Evolutionary conservation across 306 rosid genomes (phyloP), one percentile per base, ranked within the genome.

Genomic region (Phaseolus lunatus): DNA sequence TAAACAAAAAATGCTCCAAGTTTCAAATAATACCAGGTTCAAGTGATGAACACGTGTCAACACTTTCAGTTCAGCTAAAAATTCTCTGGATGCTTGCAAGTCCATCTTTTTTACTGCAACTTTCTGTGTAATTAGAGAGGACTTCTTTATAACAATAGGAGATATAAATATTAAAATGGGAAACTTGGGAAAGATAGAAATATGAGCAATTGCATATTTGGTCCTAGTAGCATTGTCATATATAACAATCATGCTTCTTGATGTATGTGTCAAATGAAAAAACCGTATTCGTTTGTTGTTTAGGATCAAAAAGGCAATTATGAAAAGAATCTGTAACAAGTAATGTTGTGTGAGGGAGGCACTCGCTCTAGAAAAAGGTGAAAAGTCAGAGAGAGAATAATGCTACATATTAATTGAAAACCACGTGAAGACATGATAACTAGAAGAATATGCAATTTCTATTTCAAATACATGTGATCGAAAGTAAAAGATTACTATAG

Each of bases 21-120:
- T 53, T 76, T 12, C 24, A 71, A 53, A 78, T 43, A 24, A 67
- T 89, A 93, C 98, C 98, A 94, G 82, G 85, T 94, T 94, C 84
- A 92, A 81, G 88, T 94, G 98, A 85, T 92, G 98, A 70, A 94
- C 98, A 27, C 77, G 89, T 6, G 95, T 90, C 81, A 94, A 83
- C 63, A 94, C 98, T 33, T 89, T 89, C 78, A 94, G 66, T 74
- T 94, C 98, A 1, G 98, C 96, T 20, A 92, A 83, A 87, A 94
- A 94, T 83, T 87, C 93, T 80, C 53, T 92, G n/a, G 97, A 24
- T 78, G 97, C 97, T 75, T 84, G 83, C 91, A 88, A 89, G 39
- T 92, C 93, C 98, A 94, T 94, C 90, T 89, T 92, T 86, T 94
- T 94, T 67, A 94, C 77, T 57, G 98, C 98, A 59, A 91, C 95